Percentiles rank a stretch among this genome's conserved stretches.
Conservation (phyloP, 1,284 basidiomycete genomes). For the Marasmius fiardii region DNA sequence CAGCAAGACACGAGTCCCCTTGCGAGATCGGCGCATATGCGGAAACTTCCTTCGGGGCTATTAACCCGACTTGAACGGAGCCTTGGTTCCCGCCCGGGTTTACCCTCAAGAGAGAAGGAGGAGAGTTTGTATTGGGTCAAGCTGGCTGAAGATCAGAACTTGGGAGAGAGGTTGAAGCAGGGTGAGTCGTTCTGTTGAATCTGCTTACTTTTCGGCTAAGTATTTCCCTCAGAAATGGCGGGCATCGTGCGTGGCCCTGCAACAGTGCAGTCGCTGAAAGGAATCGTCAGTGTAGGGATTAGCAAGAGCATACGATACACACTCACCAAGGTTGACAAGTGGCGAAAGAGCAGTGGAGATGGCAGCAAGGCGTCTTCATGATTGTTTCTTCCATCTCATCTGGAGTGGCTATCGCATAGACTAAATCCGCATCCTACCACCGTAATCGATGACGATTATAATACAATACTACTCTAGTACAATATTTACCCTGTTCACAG, state of each 20-base stretch:
- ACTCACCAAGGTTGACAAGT: conserved; percentile 78
- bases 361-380: background rate
- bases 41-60: conserved; percentile 72
- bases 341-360: conserved; percentile 52
- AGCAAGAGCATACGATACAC: conserved; percentile 78
- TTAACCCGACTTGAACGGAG: conserved; percentile 53
- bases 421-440: background rate
- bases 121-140: conserved; percentile 75
- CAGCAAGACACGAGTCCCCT: conserved; percentile 70
- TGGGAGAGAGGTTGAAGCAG: conserved; percentile 53
- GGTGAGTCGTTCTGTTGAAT: conserved; percentile 51
- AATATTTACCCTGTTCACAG: too few species aligned
- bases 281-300: conserved; percentile 79
- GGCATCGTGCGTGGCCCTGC: conserved; percentile 82
- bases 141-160: conserved; percentile 60
- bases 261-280: conserved; percentile 83
- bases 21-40: conserved; percentile 69
- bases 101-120: conserved; percentile 39
- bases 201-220: conserved; percentile 7
- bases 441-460: too few species aligned
- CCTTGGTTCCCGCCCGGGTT: conserved; percentile 34
- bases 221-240: conserved; percentile 54
- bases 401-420: background rate
- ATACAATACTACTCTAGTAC: too few species aligned
- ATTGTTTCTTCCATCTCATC: background rate